A percentile compares a stretch with the other conserved stretches of the same genome.
Conservation (phyloP, 257 asterid genomes). For the Solanum phureja region DNA sequence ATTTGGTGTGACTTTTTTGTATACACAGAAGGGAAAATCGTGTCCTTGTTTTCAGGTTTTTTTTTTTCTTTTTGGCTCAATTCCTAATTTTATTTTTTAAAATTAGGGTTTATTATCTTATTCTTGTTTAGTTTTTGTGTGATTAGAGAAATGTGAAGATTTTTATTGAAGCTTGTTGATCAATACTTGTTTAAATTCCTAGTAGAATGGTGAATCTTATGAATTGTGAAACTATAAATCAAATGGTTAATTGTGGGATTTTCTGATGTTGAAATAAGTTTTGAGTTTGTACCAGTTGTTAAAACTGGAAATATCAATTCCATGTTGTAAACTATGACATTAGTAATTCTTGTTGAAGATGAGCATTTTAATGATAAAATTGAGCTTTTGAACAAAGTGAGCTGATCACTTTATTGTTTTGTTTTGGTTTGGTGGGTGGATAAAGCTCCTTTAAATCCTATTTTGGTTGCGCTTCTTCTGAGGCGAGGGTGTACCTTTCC, state of each 20-base stretch:
- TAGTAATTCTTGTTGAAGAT: background rate
- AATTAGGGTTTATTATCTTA: background rate
- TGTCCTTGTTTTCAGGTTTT: conserved; percentile 82
- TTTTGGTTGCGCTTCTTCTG: background rate
- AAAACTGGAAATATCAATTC: background rate
- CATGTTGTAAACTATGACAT: background rate
- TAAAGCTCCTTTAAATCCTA: background rate
- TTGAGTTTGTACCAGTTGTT: background rate
- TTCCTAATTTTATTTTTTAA: background rate
- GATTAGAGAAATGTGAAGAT: background rate
- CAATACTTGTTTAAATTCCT: background rate
- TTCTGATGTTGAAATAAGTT: background rate
- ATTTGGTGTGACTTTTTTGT: conserved; percentile 27
- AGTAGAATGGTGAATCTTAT: background rate
- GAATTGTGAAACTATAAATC: background rate
- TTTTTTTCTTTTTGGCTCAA: background rate
- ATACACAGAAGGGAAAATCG: conserved; percentile 32
- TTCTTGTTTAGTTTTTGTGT: background rate
- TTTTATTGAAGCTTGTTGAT: background rate
- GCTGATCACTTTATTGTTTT: background rate
- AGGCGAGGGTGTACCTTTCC: background rate
- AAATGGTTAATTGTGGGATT: background rate
- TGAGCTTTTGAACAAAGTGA: background rate
- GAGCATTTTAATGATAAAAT: background rate
- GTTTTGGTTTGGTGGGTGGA: background rate